Base-by-base conservation (phyloP, 139 green algal genomes). In the Chlamydomonas schloesseri region DNA sequence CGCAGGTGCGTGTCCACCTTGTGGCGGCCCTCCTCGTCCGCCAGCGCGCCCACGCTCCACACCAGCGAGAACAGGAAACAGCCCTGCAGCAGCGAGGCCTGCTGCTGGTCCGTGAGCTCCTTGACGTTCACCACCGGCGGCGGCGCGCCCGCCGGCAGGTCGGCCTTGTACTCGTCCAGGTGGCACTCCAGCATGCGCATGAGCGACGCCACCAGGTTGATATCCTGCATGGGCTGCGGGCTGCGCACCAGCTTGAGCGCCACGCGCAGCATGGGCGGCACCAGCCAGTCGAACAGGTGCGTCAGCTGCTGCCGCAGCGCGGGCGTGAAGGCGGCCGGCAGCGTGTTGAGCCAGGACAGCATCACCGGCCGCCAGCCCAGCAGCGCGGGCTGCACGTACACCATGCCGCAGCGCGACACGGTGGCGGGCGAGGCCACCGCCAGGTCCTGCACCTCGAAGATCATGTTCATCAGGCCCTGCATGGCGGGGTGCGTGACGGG, bases 391-490 rank as follows among this genome's bases (percentile, higher is more conserved):
- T 97, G 92, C 37, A 97, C 81, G 84, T 96, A 97, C 17, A 97
- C 93, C 95, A 98, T 98, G 74, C 94, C 95, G 84, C 95, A 98
- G n/a, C 95, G 93, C 13, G 84, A 93, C 24, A 98, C 95, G 21
- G 95, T 98, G 31, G 95, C 95, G 69, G 95, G 95, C 10, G 93
- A 96, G 21, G 95, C 95, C 1, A 94, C 95, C 0, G 93, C 92
- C 60, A 97, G 89, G 80, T 97, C 95, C 24, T 90, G 90, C 55
- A 97, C 94, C 89, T 98, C 95, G 86, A 98, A 98, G 55, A 98
- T 96, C 94, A 98, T 96, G 83, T 92, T 95, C 94, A 97, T 98
- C 31, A 92, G 81, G 55, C 84, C 73, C 72, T 88, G 82, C 34
- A 36, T n/a, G n/a, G n/a, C n/a, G n/a, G n/a, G n/a, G 17, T 3